A percentile compares a stretch with the other conserved stretches of the same genome.
Conservation (phyloP, 169 alveolate genomes). For the Eimeria sp. region DNA sequence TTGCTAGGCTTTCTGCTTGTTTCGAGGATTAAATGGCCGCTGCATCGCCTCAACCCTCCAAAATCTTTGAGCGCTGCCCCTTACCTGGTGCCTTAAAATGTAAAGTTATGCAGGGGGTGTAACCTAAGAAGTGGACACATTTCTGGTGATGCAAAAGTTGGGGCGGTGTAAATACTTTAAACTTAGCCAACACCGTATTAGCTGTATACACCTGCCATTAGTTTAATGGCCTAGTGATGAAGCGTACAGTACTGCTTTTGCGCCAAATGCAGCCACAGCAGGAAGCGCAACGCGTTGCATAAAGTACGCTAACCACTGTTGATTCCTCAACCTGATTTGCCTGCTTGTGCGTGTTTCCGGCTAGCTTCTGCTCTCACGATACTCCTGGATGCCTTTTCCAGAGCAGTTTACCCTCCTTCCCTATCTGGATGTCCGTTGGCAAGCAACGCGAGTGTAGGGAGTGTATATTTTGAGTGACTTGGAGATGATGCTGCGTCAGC, state of each 20-base stretch:
- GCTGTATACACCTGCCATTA: background rate
- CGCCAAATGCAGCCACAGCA: background rate
- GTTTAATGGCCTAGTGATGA: background rate
- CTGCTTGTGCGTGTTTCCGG: background rate
- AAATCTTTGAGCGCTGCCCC: background rate
- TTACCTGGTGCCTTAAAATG: background rate
- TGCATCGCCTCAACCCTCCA: background rate
- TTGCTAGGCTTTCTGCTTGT: background rate
- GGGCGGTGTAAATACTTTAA: background rate
- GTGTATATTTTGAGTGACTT: background rate
- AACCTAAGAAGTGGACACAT: background rate
- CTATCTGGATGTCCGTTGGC: background rate
- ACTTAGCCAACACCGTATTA: background rate
- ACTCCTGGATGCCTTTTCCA: background rate
- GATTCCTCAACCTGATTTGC: background rate
- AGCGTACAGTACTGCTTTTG: background rate
- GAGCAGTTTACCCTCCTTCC: background rate
- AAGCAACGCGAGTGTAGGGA: background rate
- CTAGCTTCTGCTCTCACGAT: background rate
- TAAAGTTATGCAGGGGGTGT: background rate
- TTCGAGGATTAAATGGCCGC: background rate
- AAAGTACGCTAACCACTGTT: background rate
- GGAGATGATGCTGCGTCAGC: constrained; percentile 2
- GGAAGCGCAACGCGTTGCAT: background rate
- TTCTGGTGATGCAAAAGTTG: background rate